These are phyloP conservation scores for Xylaria grammica DNA, from an alignment of 495 filamentous ascomycete species.

Conservation along the genomic window DNA sequence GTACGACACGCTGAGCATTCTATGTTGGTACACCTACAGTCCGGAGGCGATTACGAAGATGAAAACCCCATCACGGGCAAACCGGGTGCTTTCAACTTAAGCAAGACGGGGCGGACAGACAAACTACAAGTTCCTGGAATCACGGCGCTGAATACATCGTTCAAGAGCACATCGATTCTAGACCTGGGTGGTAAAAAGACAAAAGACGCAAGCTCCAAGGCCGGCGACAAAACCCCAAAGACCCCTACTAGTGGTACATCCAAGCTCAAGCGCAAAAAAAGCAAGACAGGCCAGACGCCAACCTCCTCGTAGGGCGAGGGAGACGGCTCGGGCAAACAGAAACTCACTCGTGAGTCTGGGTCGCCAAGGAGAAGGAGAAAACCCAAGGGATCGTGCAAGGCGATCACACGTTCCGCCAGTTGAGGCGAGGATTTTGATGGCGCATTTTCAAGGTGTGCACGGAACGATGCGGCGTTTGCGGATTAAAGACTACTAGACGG, in stretches of 20 bases:
- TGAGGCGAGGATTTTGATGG: background rate
- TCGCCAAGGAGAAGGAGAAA: background rate
- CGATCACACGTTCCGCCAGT: background rate
- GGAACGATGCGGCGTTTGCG: slow-evolving; percentile 7
- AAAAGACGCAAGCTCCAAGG: slow-evolving; percentile 30
- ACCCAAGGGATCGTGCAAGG: background rate
- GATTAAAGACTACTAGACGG: background rate
- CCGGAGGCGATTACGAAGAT: slow-evolving; percentile 85
- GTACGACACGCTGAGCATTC: slow-evolving; percentile 68
- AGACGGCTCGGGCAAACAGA: background rate
- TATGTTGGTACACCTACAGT: slow-evolving; percentile 65
- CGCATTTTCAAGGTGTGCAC: background rate
- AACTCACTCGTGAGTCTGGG: background rate
- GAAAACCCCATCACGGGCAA: slow-evolving; percentile 86
- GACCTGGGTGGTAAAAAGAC: slow-evolving; percentile 41
- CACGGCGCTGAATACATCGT: slow-evolving; percentile 45
- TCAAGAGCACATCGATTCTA: slow-evolving; percentile 34
- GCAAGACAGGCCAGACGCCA: slow-evolving; percentile 48
- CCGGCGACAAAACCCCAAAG: slow-evolving; percentile 56
- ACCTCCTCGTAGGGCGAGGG: slow-evolving; percentile 31
- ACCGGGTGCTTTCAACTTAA: slow-evolving; percentile 84
- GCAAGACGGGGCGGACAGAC: slow-evolving; percentile 60
- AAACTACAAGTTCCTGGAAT: slow-evolving; percentile 36
- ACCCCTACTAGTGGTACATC: slow-evolving; percentile 46
- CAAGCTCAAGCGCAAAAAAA: slow-evolving; percentile 65